These are phyloP conservation scores for Liriodendron chinense DNA, from an alignment of 164 flowering plant species.

Conservation along the genomic window DNA sequence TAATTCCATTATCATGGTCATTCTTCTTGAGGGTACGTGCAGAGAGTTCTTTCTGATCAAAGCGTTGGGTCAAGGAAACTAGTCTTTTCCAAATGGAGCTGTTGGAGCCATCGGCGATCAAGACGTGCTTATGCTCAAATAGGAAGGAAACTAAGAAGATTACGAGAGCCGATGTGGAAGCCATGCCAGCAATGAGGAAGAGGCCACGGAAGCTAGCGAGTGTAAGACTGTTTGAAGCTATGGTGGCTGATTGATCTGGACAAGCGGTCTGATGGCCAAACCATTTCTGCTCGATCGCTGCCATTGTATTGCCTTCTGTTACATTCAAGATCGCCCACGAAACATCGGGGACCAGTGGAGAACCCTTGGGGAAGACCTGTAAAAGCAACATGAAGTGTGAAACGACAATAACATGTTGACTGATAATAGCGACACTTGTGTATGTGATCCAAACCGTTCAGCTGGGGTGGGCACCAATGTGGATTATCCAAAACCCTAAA, in stretches of 20 bases:
- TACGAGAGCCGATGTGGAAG: slow-evolving; percentile 23
- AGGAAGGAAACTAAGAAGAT: slow-evolving; percentile 19
- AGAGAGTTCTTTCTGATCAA: slow-evolving; percentile 2
- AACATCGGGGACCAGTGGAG: slow-evolving; percentile 36
- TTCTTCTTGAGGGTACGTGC: background rate
- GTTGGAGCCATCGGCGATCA: background rate
- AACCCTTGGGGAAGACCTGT: slow-evolving; percentile 37
- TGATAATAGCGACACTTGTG: too few species aligned
- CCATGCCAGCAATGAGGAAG: slow-evolving; percentile 38
- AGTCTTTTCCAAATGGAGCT: background rate
- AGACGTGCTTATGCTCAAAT: slow-evolving; percentile 6
- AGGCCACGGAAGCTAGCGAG: slow-evolving; percentile 27
- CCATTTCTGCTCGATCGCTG: slow-evolving; percentile 26
- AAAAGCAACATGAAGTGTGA: background rate
- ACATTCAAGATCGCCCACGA: slow-evolving; percentile 37
- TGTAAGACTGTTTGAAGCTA: slow-evolving; percentile 10
- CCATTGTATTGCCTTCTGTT: slow-evolving; percentile 24
- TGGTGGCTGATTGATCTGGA: background rate
- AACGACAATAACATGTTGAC: background rate
- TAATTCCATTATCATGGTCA: background rate
- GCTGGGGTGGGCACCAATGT: too few species aligned
- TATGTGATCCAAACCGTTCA: too few species aligned
- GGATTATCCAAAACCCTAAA: background rate
- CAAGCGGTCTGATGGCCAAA: slow-evolving; percentile 17
- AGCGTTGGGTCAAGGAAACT: background rate